Conservation (phyloP, 305 asterid genomes). For the Ilex paraguariensis region DNA sequence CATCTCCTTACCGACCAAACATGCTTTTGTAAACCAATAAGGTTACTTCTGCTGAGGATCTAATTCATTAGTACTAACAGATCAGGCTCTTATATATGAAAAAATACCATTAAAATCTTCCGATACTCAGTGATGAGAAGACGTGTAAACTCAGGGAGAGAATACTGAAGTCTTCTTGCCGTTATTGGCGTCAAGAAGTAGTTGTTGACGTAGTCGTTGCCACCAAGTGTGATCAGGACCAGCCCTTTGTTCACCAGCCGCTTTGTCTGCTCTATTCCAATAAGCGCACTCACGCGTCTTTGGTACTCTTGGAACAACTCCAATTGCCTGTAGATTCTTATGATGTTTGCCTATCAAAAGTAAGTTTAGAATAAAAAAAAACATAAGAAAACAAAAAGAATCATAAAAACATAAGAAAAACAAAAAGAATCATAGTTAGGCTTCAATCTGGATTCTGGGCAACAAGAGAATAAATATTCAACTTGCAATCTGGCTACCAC, state of each 20-base stretch:
- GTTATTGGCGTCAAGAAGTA: slow-evolving; percentile 41
- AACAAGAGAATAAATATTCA: too few species aligned
- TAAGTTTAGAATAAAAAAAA: neutral
- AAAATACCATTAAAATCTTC: slow-evolving; percentile 33
- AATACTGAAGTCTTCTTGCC: slow-evolving; percentile 31
- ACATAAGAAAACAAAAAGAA: too few species aligned
- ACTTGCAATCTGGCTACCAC: too few species aligned
- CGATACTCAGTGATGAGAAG: slow-evolving; percentile 41
- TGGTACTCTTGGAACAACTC: slow-evolving; percentile 33
- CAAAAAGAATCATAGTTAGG: too few species aligned
- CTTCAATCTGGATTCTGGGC: too few species aligned
- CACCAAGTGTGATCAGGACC: slow-evolving; percentile 47
- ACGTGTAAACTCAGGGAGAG: slow-evolving; percentile 29
- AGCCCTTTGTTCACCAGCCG: slow-evolving; percentile 37
- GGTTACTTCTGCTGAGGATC: too few species aligned
- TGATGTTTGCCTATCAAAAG: slow-evolving; percentile 30
- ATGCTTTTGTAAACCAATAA: too few species aligned
- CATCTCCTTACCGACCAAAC: too few species aligned
- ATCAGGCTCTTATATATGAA: too few species aligned
- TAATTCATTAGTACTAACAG: too few species aligned
- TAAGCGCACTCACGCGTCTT: slow-evolving; percentile 21
- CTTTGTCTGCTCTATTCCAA: slow-evolving; percentile 31
- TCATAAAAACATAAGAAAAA: too few species aligned
- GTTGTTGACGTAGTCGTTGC: slow-evolving; percentile 60
- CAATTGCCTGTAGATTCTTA: slow-evolving; percentile 35